Base-by-base conservation (phyloP, 371 early-diverging fungal species). In the Umbelopsis sp. region DNA sequence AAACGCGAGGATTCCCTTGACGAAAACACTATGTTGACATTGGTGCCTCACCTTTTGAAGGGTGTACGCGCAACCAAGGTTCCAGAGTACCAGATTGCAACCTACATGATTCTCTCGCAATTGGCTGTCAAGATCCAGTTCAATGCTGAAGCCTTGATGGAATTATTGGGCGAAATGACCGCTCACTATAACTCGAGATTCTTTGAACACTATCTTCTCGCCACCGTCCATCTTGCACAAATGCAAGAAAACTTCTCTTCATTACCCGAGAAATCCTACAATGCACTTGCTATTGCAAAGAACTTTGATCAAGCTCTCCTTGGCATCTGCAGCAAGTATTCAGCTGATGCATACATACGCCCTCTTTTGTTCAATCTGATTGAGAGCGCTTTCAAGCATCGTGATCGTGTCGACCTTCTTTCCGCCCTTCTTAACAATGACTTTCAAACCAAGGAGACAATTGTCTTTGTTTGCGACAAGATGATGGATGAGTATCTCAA, bases 81-180 rank as follows among this genome's bases (percentile, higher is more conserved):
- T 0, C 80, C 86, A 18, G 87, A 87, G 53, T 77, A 84, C 50
- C 87, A 89, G 71, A 72, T 87, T 62, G 86, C 90, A 0, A 78
- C 85, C 7, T 91, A 90, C 64, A 90, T 92, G 90, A 86, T 91
- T 51, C 70, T 92, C 38, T 86, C 89, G 18, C 90, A 90, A 72
- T 73, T 92, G 22, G 81, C 88, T 5, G 80, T 85, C 46, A 83
- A 85, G 29, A 76, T 80, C 6, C 67, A 82, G 0, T 72, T 92
- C 62, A 79, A 74, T 29, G 67, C 69, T 3, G 84, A 86, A 16
- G 86, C 87, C n/a, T 69, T 86, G n/a, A 51, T 68, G 3, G 74
- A 80, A 2, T 65, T 90, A 16, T 74, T 84, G 32, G 73, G 76
- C 57, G 72, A 80, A 29, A 82, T 86, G 73, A 72, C 85, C 32